These are phyloP conservation scores for Aspergillus sergii DNA, from an alignment of 2,329 filamentous ascomycete genomes.

Conservation along the genomic window DNA sequence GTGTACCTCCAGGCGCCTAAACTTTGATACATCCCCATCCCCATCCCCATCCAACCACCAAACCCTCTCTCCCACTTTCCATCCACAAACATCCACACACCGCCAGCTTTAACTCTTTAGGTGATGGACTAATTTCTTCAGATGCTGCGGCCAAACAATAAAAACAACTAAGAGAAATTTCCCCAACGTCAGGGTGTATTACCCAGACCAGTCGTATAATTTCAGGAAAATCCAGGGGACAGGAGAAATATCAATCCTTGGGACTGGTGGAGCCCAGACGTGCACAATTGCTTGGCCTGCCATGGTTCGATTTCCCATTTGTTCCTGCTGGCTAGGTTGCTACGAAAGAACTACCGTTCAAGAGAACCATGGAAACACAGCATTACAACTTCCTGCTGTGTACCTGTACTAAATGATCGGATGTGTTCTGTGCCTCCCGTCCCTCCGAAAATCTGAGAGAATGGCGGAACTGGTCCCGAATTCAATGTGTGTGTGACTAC, in stretches of 20 bases:
- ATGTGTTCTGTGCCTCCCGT: neutral
- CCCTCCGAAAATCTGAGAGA: neutral
- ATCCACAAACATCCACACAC: neutral
- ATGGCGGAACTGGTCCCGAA: neutral
- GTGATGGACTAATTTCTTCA: neutral
- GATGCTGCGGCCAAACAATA: neutral
- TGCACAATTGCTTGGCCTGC: conserved; percentile 17
- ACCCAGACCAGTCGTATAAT: conserved; percentile 6
- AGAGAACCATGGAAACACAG: conserved; percentile 22
- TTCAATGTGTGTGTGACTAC: neutral
- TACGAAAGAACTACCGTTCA: conserved; percentile 20
- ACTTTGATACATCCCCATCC: neutral
- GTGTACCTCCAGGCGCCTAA: conserved; percentile 9
- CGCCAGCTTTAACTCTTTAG: neutral
- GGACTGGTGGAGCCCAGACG: conserved; percentile 21
- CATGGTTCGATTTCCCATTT: conserved; percentile 10
- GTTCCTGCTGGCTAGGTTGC: neutral
- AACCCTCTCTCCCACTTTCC: neutral
- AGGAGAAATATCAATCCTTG: conserved; percentile 15
- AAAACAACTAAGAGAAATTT: neutral
- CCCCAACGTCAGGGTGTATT: neutral
- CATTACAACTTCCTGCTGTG: neutral
- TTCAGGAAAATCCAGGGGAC: conserved; percentile 15
- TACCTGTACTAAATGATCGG: neutral
- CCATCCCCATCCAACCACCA: conserved; percentile 2